These are phyloP conservation scores for Globisporangium perplexum DNA, from an alignment of 352 stramenopile species.

Conservation along the genomic window DNA sequence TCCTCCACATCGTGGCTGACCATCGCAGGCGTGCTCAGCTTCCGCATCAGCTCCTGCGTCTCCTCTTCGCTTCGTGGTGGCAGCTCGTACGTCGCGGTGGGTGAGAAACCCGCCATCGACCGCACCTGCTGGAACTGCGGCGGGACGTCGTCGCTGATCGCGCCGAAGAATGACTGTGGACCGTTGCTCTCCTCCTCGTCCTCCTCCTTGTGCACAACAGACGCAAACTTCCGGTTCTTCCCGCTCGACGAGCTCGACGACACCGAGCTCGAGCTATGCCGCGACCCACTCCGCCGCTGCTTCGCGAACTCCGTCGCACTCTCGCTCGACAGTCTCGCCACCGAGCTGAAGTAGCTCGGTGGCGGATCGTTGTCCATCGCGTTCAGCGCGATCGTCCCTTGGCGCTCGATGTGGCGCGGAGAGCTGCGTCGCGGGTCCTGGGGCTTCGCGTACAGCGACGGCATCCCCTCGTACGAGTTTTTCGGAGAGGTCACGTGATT, in stretches of 20 bases:
- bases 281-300: neutral
- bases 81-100: slow-evolving; percentile 13
- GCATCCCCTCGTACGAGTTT: slow-evolving; percentile 14
- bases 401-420: slow-evolving; percentile 2
- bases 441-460: slow-evolving; percentile 13
- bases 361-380: slow-evolving; percentile 3
- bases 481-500: slow-evolving; percentile 13
- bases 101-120: slow-evolving; percentile 8
- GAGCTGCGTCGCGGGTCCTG: neutral
- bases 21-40: slow-evolving; percentile 6
- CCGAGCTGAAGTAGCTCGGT: slow-evolving; percentile 8
- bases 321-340: neutral
- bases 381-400: slow-evolving; percentile 8
- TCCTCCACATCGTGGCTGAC: neutral
- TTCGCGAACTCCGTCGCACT: slow-evolving; percentile 1
- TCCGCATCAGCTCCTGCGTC: slow-evolving; percentile 13
- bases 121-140: slow-evolving; percentile 8
- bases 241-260: slow-evolving; percentile 1
- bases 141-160: slow-evolving; percentile 7
- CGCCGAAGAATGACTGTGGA: slow-evolving; percentile 11
- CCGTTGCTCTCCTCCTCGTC: slow-evolving; percentile 4
- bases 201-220: neutral
- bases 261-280: slow-evolving; percentile 1
- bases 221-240: neutral
- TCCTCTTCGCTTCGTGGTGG: slow-evolving; percentile 7